Evolutionary conservation across 73 alveolate genomes (phyloP), one percentile per base, ranked within the genome.

Genomic region (Paramecium caudatum): DNA sequence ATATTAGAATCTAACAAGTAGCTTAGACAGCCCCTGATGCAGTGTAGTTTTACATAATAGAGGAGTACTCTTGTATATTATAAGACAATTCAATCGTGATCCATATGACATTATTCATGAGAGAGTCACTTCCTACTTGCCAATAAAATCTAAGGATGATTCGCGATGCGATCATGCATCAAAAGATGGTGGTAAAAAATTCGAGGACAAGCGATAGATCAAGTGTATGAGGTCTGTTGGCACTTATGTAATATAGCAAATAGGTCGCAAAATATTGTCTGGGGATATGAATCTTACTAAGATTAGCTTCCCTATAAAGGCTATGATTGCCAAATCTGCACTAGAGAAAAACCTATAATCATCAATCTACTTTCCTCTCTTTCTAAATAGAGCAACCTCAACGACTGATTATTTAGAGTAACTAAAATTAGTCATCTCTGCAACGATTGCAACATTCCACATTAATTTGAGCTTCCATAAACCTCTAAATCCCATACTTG

Each of bases 401-500:
- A 30, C 93, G 1, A 50, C 37, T 2, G 94, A 94, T 82, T 96
- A 95, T 25, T 50, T 95, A 17, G 97, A 95, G 82, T 81, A 97
- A 41, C 50, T 95, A 90, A 95, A 94, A 81, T 68, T 90, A 8
- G 91, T 93, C 9, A 82, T 94, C 39, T 70, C 96, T 23, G 94
- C 96, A 21, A 55, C 91, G 27, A 49, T 96, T 33, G 92, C 97
- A 33, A 90, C 61, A 21, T 93, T 94, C 78, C 90, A 82, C 37
- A 91, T 91, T 8, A 93, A 94, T 30, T 84, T 86, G 61, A 74
- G 91, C 25, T 96, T 96, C 90, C 94, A 92, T 61, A 96, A 96
- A 90, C 99, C 99, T 5, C 36, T 97, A 45, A 97, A 97, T 91
- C 99, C 99, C 7, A 94, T 98, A 17, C 87, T 97, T 82, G 99